phyloP scores from a whole-genome alignment of 352 stramenopile genomes.

The Globisporangium paddicum region DNA sequence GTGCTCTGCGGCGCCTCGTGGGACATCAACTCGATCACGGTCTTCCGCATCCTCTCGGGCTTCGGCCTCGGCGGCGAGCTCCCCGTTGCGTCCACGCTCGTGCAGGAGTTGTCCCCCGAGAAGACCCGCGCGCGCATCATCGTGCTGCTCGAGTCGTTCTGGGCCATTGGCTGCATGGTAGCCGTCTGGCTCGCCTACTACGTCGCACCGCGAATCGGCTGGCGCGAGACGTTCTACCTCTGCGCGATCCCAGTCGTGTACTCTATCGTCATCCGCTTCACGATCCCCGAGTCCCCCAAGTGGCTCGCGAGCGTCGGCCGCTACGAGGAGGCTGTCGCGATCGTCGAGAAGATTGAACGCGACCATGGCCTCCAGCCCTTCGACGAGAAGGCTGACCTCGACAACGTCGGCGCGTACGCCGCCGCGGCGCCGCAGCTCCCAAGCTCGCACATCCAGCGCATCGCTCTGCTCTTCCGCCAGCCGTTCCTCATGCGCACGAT shows the following conservation, averaged over 20 bases:
- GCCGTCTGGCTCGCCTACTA: conserved; percentile 47
- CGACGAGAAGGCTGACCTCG: conserved; percentile 32
- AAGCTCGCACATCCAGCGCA: conserved; percentile 44
- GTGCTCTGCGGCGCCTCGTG: conserved; percentile 41
- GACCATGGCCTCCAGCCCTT: conserved; percentile 36
- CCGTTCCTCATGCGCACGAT: conserved; percentile 49
- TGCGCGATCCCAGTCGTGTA: conserved; percentile 51
- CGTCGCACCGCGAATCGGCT: conserved; percentile 43
- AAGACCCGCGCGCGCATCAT: conserved; percentile 61
- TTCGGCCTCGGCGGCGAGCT: conserved; percentile 62
- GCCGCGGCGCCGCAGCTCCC: conserved; percentile 21
- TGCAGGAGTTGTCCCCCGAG: conserved; percentile 56
- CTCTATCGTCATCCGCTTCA: conserved; percentile 40
- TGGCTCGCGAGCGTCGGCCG: conserved; percentile 65
- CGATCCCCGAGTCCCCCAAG: conserved; percentile 63
- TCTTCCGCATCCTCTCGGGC: conserved; percentile 55
- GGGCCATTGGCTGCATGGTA: conserved; percentile 53
- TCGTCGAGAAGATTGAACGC: conserved; percentile 56
- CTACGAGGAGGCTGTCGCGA: conserved; percentile 47
- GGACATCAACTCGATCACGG: conserved; percentile 49
- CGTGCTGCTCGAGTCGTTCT: conserved; percentile 65
- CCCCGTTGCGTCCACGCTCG: conserved; percentile 46
- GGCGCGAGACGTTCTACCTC: conserved; percentile 56
- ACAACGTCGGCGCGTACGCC: conserved; percentile 14
- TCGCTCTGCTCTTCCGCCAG: conserved; percentile 43